phyloP scores from a whole-genome alignment of 805 yeast species.

The Nakazawaea ishiwadae region DNA sequence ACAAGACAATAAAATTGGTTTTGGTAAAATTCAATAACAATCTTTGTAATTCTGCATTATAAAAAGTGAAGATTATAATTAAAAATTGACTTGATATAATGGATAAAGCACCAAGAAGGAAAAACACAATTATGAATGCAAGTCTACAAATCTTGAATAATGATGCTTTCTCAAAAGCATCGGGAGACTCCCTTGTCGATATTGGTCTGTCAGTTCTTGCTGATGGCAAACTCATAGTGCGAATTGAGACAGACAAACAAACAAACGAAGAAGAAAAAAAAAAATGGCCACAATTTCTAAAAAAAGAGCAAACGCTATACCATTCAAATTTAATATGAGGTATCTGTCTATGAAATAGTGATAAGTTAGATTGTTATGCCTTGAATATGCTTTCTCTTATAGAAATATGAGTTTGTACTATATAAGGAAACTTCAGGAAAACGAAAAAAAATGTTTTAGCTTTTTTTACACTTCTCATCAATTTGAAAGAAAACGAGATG shows the following conservation, averaged over 20 bases:
- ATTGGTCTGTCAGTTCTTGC: background rate
- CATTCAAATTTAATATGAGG: too few species aligned
- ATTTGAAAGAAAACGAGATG: too few species aligned
- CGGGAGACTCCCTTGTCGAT: background rate
- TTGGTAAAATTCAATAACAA: slow-evolving; percentile 50
- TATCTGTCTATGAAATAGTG: too few species aligned
- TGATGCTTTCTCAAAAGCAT: slow-evolving; percentile 16
- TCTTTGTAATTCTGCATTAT: slow-evolving; percentile 31
- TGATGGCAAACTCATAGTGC: background rate
- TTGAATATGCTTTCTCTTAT: too few species aligned
- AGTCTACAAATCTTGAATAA: slow-evolving; percentile 22
- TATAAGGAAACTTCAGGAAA: too few species aligned
- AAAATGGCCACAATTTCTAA: too few species aligned
- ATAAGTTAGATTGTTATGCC: too few species aligned
- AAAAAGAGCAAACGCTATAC: too few species aligned
- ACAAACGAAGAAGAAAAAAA: background rate
- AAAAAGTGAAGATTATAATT: slow-evolving; percentile 27
- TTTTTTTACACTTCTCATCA: too few species aligned
- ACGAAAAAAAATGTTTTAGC: too few species aligned
- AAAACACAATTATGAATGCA: slow-evolving; percentile 20
- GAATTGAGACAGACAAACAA: background rate
- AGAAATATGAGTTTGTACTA: too few species aligned
- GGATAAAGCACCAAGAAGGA: slow-evolving; percentile 35
- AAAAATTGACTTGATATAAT: slow-evolving; percentile 43
- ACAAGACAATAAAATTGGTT: slow-evolving; percentile 48